Evolutionary conservation across 345 rosid genomes (phyloP), one percentile per base, ranked within the genome.

Genomic region (Aethionema arabicum): DNA sequence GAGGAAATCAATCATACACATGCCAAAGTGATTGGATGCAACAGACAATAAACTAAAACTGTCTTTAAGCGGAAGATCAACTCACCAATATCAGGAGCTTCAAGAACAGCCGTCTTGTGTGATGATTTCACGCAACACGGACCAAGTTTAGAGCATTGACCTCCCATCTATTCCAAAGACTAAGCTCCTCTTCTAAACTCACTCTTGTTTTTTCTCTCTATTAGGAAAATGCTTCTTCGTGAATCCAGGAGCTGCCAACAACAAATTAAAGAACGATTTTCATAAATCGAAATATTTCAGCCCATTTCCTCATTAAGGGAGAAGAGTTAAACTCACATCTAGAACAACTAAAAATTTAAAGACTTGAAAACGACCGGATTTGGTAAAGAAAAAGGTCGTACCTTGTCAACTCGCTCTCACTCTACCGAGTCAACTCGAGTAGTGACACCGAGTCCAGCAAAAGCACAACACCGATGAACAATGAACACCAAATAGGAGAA

Each of bases 71-170:
- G 2, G 2, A 38, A 2, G 13, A 21, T 49, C 14, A 48, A 77
- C 96, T 31, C 70, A 88, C 96, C 95, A 79, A 63, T 39, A 59
- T 73, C 83, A 57, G 90, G 77, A 63, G 75, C 80, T 79, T 88
- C 88, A 43, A 82, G 75, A 66, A 83, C 84, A 29, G 87, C 81
- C 53, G 87, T 79, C 61, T 87, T 80, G 79, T 76, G 77, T 45
- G 85, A 87, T 29, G 90, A 80, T 38, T 74, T 78, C 69, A 72
- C 56, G 72, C 89, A 88, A 73, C 87, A 85, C 0, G 59, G 67
- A 6, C 70, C 52, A 14, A 88, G 52, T 72, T 45, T 88, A 72
- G 87, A 80, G 58, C 80, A 76, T 52, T 79, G 84, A 61, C 84
- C 73, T 63, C 96, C 91, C 91, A 85, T 85, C 61, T 62, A 29